Evolutionary conservation across 2,329 filamentous ascomycete species (phyloP).

Genomic region (Colletotrichum acutatum): DNA sequence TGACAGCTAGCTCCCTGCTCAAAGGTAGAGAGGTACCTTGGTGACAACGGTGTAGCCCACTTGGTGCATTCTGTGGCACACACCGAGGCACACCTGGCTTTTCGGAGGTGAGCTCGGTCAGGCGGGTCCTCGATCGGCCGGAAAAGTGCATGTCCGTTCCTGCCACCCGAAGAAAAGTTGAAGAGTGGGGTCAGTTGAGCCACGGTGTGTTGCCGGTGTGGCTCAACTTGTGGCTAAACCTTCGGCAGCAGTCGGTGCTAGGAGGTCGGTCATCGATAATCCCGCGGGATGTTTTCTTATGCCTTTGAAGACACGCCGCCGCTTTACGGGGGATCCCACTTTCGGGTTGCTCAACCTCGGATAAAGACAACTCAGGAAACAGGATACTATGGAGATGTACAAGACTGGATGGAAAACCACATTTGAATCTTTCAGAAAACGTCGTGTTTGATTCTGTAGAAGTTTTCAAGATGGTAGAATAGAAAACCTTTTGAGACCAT

Average conservation of each 20-base stretch:
- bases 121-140: background rate
- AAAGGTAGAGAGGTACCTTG: background rate
- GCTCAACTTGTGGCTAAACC: background rate
- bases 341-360: constrained; percentile 1
- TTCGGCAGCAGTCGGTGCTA: constrained; percentile 24
- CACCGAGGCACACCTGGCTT: constrained; percentile 1
- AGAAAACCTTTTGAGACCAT: no score
- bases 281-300: constrained; percentile 20
- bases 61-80: background rate
- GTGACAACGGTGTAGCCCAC: constrained; percentile 7
- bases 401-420: background rate
- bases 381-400: background rate
- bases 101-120: background rate
- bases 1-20: background rate
- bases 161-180: background rate
- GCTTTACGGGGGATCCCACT: constrained; percentile 15
- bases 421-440: background rate
- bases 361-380: background rate
- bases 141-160: background rate
- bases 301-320: constrained; percentile 3
- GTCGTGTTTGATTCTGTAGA: background rate
- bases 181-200: background rate
- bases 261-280: constrained; percentile 26
- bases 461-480: no score
- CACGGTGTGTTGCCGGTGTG: background rate